phyloP scores from a whole-genome alignment of 306 rosid species.

The Pachyrhizus erosus region DNA sequence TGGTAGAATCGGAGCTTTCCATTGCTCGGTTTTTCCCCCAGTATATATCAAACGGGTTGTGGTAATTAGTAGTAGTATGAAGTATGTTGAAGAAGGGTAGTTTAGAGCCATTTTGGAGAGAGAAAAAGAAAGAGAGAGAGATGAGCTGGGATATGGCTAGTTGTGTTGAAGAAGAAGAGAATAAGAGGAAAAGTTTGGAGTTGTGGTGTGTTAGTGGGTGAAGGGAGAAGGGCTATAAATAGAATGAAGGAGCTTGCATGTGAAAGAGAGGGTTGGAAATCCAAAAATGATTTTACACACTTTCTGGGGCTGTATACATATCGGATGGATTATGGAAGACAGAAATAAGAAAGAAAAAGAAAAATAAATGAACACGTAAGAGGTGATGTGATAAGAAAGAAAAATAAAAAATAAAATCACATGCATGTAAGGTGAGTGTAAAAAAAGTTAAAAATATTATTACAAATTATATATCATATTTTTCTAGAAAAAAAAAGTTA shows the following conservation, averaged over 20 bases:
- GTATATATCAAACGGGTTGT: conserved; percentile 51
- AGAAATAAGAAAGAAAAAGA: background rate
- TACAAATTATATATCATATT: no score
- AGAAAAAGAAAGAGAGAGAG: background rate
- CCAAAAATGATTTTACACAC: background rate
- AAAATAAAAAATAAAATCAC: background rate
- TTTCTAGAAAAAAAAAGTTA: no score
- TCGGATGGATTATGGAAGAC: background rate
- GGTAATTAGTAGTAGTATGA: conserved; percentile 44
- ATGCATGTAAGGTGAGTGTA: background rate
- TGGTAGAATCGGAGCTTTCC: conserved; percentile 35
- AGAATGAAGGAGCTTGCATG: conserved; percentile 43
- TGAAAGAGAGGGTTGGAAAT: background rate
- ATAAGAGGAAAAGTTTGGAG: background rate
- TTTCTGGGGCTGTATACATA: background rate
- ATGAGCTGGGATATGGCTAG: background rate
- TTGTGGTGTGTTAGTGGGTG: conserved; percentile 19
- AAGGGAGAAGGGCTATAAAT: conserved; percentile 18
- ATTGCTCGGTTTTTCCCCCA: conserved; percentile 48
- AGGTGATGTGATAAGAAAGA: background rate
- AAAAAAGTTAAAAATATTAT: background rate
- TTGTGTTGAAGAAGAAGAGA: background rate
- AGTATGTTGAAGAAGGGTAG: conserved; percentile 36
- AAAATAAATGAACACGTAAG: background rate
- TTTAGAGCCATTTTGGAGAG: conserved; percentile 50